phyloP scores from a whole-genome alignment of 192 early-diverging fungal genomes.

The Gamsiella multidivaricata region DNA sequence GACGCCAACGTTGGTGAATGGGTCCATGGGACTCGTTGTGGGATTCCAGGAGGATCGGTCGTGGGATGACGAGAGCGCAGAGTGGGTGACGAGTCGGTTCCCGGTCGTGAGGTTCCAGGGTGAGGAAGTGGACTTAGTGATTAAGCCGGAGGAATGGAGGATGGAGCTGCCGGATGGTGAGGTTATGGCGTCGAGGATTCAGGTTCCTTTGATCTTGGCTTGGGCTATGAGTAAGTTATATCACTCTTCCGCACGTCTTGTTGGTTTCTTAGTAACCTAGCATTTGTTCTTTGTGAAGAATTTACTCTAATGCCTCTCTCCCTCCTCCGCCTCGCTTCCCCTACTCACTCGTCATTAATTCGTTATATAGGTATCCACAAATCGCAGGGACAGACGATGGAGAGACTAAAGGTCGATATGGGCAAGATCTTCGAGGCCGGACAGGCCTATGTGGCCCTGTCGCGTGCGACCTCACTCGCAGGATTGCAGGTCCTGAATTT shows the following conservation, averaged over 20 bases:
- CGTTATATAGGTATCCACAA: slow-evolving; percentile 78
- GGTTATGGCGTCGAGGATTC: slow-evolving; percentile 46
- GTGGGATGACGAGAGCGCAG: background rate
- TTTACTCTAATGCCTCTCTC: too few relatives aligned
- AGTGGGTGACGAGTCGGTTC: slow-evolving; percentile 16
- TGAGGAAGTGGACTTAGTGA: slow-evolving; percentile 42
- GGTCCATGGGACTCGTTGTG: slow-evolving; percentile 75
- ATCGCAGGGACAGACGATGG: slow-evolving; percentile 88
- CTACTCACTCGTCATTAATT: too few relatives aligned
- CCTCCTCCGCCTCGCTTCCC: too few relatives aligned
- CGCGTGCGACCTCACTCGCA: slow-evolving; percentile 75
- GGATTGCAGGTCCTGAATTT: slow-evolving; percentile 80
- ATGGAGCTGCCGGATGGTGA: slow-evolving; percentile 43
- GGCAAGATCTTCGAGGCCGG: slow-evolving; percentile 65
- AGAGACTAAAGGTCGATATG: slow-evolving; percentile 79
- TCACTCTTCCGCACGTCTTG: too few relatives aligned
- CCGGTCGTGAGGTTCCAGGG: slow-evolving; percentile 33
- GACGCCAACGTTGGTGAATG: slow-evolving; percentile 76
- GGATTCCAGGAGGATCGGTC: slow-evolving; percentile 52
- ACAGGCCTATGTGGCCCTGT: slow-evolving; percentile 86
- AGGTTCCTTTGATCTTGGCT: slow-evolving; percentile 80
- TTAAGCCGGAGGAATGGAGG: slow-evolving; percentile 45
- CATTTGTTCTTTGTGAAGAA: too few relatives aligned
- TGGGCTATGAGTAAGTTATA: slow-evolving; percentile 79
- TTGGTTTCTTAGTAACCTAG: too few relatives aligned